Evolutionary conservation across 176 grass and related monocot species (phyloP).

Genomic region (Oryza meyeriana): DNA sequence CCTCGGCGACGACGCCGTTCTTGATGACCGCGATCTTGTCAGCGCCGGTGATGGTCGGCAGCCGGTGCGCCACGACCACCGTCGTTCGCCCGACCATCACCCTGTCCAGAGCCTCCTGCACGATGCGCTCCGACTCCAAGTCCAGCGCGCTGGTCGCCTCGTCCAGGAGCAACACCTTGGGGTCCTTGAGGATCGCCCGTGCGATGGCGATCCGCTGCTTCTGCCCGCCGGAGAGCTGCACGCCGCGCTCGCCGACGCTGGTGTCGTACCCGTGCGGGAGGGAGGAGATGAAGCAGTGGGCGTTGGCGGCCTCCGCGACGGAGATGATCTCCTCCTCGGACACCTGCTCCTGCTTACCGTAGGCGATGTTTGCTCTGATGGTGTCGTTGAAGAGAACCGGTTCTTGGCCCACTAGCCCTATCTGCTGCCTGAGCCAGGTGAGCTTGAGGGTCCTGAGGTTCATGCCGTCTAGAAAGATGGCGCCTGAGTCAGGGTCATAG

Average conservation of each 20-base stretch:
- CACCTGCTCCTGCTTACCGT: slow-evolving; percentile 51
- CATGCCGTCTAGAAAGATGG: slow-evolving; percentile 49
- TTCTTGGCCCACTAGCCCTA: slow-evolving; percentile 72
- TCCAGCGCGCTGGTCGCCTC: slow-evolving; percentile 64
- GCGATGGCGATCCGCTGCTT: slow-evolving; percentile 75
- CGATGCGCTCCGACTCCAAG: slow-evolving; percentile 52
- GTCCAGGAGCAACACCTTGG: slow-evolving; percentile 52
- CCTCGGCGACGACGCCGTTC: slow-evolving; percentile 48
- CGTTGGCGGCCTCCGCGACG: slow-evolving; percentile 50
- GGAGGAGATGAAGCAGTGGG: slow-evolving; percentile 61
- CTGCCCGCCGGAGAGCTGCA: slow-evolving; percentile 68
- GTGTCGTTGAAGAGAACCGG: slow-evolving; percentile 64
- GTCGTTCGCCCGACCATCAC: slow-evolving; percentile 56
- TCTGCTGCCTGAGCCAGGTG: slow-evolving; percentile 66
- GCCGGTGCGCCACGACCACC: slow-evolving; percentile 42
- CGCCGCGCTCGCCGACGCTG: slow-evolving; percentile 56
- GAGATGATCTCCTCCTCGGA: slow-evolving; percentile 66
- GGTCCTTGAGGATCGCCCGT: slow-evolving; percentile 52
- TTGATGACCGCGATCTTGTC: slow-evolving; percentile 46
- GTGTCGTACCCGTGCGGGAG: slow-evolving; percentile 58
- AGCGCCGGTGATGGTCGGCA: slow-evolving; percentile 46
- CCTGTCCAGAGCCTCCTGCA: slow-evolving; percentile 52
- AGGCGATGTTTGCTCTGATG: slow-evolving; percentile 66
- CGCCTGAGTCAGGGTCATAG: slow-evolving; percentile 61
- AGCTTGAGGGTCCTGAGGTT: slow-evolving; percentile 53